phyloP scores from a whole-genome alignment of 2,329 filamentous ascomycete species.

The Botrytis aclada region DNA sequence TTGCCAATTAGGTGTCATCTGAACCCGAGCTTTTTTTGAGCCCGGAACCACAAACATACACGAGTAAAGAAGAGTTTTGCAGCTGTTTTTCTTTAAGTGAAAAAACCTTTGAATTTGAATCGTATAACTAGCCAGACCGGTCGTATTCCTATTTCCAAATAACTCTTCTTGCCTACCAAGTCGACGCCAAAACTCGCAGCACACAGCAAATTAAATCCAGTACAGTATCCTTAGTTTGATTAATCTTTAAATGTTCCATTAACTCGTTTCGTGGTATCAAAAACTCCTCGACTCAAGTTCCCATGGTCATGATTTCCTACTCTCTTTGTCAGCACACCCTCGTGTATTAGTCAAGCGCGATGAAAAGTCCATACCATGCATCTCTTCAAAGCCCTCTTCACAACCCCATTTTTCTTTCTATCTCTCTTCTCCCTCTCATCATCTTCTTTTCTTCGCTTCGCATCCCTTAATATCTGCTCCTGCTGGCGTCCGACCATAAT shows the following conservation, averaged over 20 bases:
- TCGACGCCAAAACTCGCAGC: fast-evolving
- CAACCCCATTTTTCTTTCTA: background rate
- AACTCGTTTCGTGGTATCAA: background rate
- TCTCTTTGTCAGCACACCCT: background rate
- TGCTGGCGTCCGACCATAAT: background rate
- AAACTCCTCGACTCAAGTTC: background rate
- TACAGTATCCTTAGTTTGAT: background rate
- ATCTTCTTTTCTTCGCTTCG: background rate
- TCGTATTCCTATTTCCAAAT: background rate
- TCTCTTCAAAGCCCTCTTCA: slow-evolving; percentile 7
- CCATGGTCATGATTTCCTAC: background rate
- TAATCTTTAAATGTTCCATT: background rate
- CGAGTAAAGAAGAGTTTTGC: background rate
- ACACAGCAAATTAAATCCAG: background rate
- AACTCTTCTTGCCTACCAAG: background rate
- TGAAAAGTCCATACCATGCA: background rate
- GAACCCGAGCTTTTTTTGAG: too few relatives aligned
- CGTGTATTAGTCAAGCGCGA: background rate
- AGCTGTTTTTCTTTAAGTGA: background rate
- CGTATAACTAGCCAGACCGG: background rate
- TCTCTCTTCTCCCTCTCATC: background rate
- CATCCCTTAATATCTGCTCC: background rate
- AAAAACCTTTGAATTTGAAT: background rate
- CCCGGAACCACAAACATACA: fast-evolving
- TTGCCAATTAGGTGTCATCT: too few relatives aligned